Evolutionary conservation across 495 filamentous ascomycete species (phyloP).

Genomic region (Aspergillus saccharolyticus): DNA sequence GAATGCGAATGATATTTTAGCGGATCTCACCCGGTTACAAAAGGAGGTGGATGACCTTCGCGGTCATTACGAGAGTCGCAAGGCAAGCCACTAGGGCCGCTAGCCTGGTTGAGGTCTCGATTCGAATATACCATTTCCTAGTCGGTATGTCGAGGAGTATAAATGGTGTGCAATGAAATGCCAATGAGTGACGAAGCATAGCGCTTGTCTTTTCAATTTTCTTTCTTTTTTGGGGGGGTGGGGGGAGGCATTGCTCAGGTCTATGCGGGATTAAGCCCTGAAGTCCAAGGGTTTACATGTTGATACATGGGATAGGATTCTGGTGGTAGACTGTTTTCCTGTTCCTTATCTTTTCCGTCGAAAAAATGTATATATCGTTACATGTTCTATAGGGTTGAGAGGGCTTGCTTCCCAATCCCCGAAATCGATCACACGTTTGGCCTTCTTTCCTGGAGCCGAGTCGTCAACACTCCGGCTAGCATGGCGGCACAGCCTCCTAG

Average conservation of each 20-base stretch:
- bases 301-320: background rate
- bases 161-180: background rate
- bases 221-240: too few relatives aligned
- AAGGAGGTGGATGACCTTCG: constrained; percentile 68
- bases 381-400: too few relatives aligned
- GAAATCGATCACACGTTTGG: background rate
- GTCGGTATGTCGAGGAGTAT: background rate
- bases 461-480: constrained; percentile 60
- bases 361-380: too few relatives aligned
- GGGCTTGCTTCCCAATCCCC: too few relatives aligned
- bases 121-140: background rate
- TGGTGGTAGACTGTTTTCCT: background rate
- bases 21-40: constrained; percentile 62
- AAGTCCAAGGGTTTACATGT: background rate
- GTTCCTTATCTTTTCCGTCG: background rate
- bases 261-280: background rate
- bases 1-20: constrained; percentile 55
- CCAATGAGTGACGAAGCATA: constrained; percentile 5
- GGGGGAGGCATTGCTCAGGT: background rate
- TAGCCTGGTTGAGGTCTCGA: too few relatives aligned
- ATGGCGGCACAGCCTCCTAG: constrained; percentile 71
- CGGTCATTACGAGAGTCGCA: constrained; percentile 45
- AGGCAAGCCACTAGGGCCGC: constrained; percentile 8
- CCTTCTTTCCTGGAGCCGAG: background rate
- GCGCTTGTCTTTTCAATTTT: background rate